Base-by-base conservation (phyloP, 2,329 filamentous ascomycete genomes). In the Penicillium paneum region DNA sequence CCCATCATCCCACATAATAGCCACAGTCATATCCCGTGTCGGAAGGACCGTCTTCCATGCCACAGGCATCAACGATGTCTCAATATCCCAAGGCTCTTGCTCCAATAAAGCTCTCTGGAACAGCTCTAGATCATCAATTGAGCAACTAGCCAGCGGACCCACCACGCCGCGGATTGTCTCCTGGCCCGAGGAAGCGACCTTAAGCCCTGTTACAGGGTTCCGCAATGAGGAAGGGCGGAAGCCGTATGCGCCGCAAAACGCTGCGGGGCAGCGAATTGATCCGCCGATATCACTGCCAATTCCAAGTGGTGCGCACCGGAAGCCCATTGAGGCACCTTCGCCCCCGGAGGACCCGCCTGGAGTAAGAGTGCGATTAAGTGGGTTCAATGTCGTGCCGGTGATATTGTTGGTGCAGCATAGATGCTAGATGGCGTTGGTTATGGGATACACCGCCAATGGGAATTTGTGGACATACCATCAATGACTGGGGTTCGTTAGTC, bases 1-100 rank as follows among this genome's bases (percentile, higher is more conserved):
- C 69, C 80, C 82, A 65, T 90, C 87, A 67, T 86, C 75, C 79
- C 81, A 84, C 70, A 89, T 76, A 31, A 89, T 80, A 5, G 76
- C 86, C 49, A 90, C 56, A 0, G 68, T 70, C 28, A 72, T 64
- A 31, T 66, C 43, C 12, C 56, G 56, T 1, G 49, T 66, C 8
- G 64, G 60, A 21, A 50, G 40, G 6, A 67, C 64, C 12, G 35
- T 62, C 47, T 49, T 73, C 76, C 77, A 79, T 0, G 76, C 74
- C 3, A 78, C 44, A 5, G 76, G 74, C 1, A 73, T 63, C 8
- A 76, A 55, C 0, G 70, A 69, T 0, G 74, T 75, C 44, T 79
- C 76, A 2, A 66, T 57, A 5, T 74, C 67, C 76, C 76, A 79
- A 0, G 75, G 75, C 51, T 76, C 64, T 32, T 73, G 68, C 5